Evolutionary conservation across 169 alveolate genomes (phyloP).

Genomic region (Plasmodium vinckei): DNA sequence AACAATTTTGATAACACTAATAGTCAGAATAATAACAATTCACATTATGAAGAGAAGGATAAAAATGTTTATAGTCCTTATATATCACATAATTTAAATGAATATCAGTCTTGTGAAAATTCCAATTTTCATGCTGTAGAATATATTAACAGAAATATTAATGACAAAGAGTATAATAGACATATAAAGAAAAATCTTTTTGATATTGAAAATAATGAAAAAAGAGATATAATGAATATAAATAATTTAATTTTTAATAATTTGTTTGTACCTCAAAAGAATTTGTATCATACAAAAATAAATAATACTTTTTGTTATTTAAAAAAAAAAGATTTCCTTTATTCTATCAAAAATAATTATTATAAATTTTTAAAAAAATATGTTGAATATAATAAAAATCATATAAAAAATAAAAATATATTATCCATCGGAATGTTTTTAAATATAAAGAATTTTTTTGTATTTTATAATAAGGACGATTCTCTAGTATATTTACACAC

Average conservation of each 20-base stretch:
- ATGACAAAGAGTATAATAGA: background rate
- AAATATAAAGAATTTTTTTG: conserved; percentile 33
- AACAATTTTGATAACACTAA: background rate
- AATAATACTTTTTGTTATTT: conserved; percentile 50
- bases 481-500: conserved; percentile 29
- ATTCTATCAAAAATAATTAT: conserved; percentile 54
- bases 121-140: no score
- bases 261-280: conserved; percentile 42
- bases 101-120: background rate
- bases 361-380: conserved; percentile 52
- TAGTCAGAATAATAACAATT: background rate
- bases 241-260: conserved; percentile 63
- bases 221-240: conserved; percentile 37
- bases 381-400: conserved; percentile 37
- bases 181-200: conserved; percentile 22
- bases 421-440: conserved; percentile 37
- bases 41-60: background rate
- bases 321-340: conserved; percentile 31
- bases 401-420: conserved; percentile 24
- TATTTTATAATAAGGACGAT: conserved; percentile 43
- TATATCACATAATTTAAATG: background rate
- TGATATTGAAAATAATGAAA: conserved; percentile 21
- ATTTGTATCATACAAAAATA: conserved; percentile 64
- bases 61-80: no score
- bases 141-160: background rate